These are phyloP conservation scores for Cymodocea nodosa DNA, from an alignment of 116 monocot genomes.

Conservation along the genomic window DNA sequence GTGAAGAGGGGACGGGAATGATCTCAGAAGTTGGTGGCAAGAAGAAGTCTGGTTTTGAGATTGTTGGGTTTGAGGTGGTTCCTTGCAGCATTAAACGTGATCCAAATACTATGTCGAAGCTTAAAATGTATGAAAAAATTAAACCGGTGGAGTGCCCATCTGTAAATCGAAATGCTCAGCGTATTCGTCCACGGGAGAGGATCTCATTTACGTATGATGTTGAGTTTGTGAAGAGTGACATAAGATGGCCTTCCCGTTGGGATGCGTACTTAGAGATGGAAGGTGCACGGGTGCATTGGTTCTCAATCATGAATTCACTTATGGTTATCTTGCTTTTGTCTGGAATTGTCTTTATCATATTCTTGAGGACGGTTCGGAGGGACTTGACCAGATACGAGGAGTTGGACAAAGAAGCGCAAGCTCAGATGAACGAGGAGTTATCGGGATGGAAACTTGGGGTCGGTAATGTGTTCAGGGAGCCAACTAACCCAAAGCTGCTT, in stretches of 20 bases:
- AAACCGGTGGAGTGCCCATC: constrained; percentile 39
- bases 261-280: constrained; percentile 90
- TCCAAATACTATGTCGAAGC: constrained; percentile 38
- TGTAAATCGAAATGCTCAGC: constrained; percentile 44
- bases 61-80: constrained; percentile 76
- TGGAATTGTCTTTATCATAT: constrained; percentile 82
- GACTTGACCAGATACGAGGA: constrained; percentile 88
- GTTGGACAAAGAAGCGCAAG: constrained; percentile 77
- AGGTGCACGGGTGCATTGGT: constrained; percentile 82
- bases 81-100: constrained; percentile 80
- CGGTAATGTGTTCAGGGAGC: constrained; percentile 83
- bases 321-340: constrained; percentile 89
- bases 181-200: constrained; percentile 52
- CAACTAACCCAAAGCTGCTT: constrained; percentile 55
- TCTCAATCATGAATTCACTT: constrained; percentile 88
- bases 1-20: constrained; percentile 66
- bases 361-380: constrained; percentile 75
- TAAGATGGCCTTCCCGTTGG: constrained; percentile 79
- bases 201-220: constrained; percentile 77
- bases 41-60: constrained; percentile 58
- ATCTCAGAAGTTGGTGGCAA: constrained; percentile 44
- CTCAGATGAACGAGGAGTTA: constrained; percentile 90
- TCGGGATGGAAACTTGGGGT: constrained; percentile 94
- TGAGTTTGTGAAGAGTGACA: constrained; percentile 62
- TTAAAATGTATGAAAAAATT: constrained; percentile 51